Evolutionary conservation across 495 filamentous ascomycete genomes (phyloP), one percentile per base, ranked within the genome.

Genomic region (Penicillium turbatum): DNA sequence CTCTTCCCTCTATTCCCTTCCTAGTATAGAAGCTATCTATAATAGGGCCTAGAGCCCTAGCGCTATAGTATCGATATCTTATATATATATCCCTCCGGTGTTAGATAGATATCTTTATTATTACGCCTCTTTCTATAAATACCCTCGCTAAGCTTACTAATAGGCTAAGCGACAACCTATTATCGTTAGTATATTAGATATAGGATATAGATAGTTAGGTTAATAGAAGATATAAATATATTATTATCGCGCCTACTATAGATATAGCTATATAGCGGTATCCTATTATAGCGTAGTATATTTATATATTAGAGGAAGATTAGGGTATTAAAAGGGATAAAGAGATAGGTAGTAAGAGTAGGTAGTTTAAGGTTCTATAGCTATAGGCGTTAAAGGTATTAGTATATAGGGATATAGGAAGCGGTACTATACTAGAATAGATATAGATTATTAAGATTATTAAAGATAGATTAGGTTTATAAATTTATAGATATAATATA

Each of bases 241-340:
- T 89, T 43, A 34, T 86, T 4, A 84, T 88, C 0, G 86, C 79
- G 13, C 86, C 80, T 34, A 76, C 82, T 7, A 86, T 88, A 85
- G 88, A 88, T 71, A 86, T 83, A 9, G 80, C 80, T 7, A 90
- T 91, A 88, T 90, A 84, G 85, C 70, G 73, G 41, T 84, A 91
- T 62, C 89, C 88, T 24, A 66, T 91, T 34, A 90, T 87, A 0
- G 72, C 62, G 24, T 73, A 77, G 53, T 86, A 90, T 40, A 68
- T 92, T 11, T 56, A 62, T 10, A 67, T 83, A 0, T 67, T 91
- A 17, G 70, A 79, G 41, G 75, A 81, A 9, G 83, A 87, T 40
- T 88, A 84, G 86, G 78, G 78, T 30, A 74, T 81, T 15, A 19
- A 8, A 12, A 40, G 8, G n/a, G 24, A 50, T 30, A 17, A 41